Evolutionary conservation across 257 asterid genomes (phyloP).

Genomic region (Jacaranda mimosifolia): DNA sequence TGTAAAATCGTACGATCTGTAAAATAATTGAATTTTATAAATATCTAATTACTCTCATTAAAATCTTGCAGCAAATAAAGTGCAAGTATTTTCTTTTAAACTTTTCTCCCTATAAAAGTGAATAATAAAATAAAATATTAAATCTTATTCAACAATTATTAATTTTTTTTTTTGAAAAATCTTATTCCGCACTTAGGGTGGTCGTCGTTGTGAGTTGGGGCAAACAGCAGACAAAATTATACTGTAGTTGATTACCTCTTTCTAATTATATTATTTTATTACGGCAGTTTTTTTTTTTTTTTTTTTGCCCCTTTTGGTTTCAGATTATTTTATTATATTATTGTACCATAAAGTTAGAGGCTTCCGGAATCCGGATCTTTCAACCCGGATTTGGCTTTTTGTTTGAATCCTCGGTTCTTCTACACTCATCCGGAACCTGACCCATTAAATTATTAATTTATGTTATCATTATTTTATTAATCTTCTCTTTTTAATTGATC

Average conservation of each 20-base stretch:
- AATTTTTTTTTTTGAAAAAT: too few relatives aligned
- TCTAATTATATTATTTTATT: background rate
- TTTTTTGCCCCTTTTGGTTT: too few relatives aligned
- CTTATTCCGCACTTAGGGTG: too few relatives aligned
- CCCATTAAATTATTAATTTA: conserved; percentile 13
- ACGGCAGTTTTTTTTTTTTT: too few relatives aligned
- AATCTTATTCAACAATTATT: too few relatives aligned
- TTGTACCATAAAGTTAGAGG: background rate
- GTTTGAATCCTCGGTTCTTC: conserved; percentile 32
- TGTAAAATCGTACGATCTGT: too few relatives aligned
- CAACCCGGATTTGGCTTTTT: background rate
- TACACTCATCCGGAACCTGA: conserved; percentile 41
- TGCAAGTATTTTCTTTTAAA: too few relatives aligned
- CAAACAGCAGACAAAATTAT: conserved; percentile 20
- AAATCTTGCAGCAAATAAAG: too few relatives aligned
- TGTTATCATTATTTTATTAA: background rate
- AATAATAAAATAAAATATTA: background rate
- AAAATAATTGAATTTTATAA: too few relatives aligned
- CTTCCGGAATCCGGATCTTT: background rate
- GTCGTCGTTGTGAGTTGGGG: background rate
- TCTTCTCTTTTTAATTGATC: background rate
- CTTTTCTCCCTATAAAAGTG: too few relatives aligned
- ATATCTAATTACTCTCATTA: too few relatives aligned
- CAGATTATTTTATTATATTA: background rate
- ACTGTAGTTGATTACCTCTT: background rate